Percentiles rank a stretch among this genome's conserved stretches.
These are phyloP conservation scores for Sclerotinia sclerotiorum DNA, from an alignment of 2,329 filamentous ascomycete genomes.

Conservation along the genomic window DNA sequence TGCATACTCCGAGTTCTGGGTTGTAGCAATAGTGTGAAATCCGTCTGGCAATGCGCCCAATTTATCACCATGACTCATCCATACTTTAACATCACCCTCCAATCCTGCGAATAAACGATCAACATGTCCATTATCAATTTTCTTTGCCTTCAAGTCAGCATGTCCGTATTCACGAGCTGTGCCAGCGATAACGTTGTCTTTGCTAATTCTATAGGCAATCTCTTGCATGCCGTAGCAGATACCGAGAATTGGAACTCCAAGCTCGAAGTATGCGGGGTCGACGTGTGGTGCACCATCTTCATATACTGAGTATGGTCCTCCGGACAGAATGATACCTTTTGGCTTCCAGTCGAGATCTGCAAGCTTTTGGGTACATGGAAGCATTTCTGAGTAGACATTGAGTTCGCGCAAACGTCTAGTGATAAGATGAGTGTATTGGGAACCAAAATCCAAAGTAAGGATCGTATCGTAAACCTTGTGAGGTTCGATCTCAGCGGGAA, in stretches of 20 bases:
- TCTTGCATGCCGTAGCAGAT: slow-evolving; percentile 59
- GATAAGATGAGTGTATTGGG: slow-evolving; percentile 69
- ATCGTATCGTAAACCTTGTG: slow-evolving; percentile 53
- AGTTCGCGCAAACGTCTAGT: slow-evolving; percentile 69
- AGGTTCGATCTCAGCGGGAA: slow-evolving; percentile 29
- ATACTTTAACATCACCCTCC: slow-evolving; percentile 67
- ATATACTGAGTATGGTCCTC: slow-evolving; percentile 76
- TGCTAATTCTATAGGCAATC: slow-evolving; percentile 67
- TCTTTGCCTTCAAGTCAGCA: slow-evolving; percentile 55
- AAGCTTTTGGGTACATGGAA: slow-evolving; percentile 82
- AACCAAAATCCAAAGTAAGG: slow-evolving; percentile 70
- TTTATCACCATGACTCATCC: slow-evolving; percentile 92
- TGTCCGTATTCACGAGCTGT: slow-evolving; percentile 48
- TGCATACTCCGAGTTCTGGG: slow-evolving; percentile 74
- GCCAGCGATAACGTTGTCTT: slow-evolving; percentile 66
- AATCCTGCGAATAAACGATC: slow-evolving; percentile 78
- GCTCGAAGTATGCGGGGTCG: slow-evolving; percentile 73
- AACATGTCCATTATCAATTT: slow-evolving; percentile 57
- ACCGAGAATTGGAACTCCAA: slow-evolving; percentile 41
- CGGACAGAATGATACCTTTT: slow-evolving; percentile 77
- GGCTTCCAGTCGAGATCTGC: slow-evolving; percentile 75
- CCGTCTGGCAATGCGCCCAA: slow-evolving; percentile 69
- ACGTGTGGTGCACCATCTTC: slow-evolving; percentile 74
- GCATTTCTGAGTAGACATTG: slow-evolving; percentile 83
- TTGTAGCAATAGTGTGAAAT: slow-evolving; percentile 73